A percentile compares a stretch with the other conserved stretches of the same genome.
These are phyloP conservation scores for Trichosanthes truncata DNA, from an alignment of 306 rosid genomes.

Conservation along the genomic window DNA sequence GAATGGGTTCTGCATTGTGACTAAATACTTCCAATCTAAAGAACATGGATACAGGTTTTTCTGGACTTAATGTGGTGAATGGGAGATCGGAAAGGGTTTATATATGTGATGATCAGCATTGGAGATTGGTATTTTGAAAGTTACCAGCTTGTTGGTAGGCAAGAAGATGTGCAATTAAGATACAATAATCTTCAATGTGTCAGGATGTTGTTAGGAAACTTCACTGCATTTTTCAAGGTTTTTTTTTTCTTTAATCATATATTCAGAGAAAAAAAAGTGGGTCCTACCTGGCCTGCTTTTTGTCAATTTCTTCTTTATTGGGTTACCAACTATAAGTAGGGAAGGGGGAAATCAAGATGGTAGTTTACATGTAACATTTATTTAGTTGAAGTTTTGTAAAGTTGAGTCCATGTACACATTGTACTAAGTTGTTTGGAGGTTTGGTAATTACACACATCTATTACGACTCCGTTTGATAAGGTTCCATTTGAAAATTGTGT, in stretches of 20 bases:
- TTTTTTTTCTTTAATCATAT: neutral
- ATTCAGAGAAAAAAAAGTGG: neutral
- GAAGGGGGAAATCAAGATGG: no score
- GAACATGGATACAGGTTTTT: neutral
- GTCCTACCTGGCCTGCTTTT: neutral
- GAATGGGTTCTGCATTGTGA: slow-evolving; percentile 18
- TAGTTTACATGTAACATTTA: neutral
- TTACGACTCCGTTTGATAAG: no score
- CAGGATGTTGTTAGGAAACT: slow-evolving; percentile 1
- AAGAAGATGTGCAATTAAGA: neutral
- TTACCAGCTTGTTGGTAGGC: neutral
- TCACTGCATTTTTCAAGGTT: neutral
- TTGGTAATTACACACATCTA: no score
- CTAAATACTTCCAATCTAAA: neutral
- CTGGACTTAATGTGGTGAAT: neutral
- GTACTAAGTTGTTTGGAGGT: no score
- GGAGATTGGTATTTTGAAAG: neutral
- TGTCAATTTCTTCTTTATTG: neutral
- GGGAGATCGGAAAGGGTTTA: neutral
- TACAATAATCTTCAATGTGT: neutral
- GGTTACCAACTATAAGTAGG: neutral
- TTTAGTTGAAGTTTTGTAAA: no score
- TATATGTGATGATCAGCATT: neutral
- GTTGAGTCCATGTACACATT: neutral
- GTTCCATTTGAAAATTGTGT: no score